A percentile compares a stretch with the other conserved stretches of the same genome.
phyloP scores from a whole-genome alignment of 1,284 basidiomycete species.

The Prillingera fragicola region DNA sequence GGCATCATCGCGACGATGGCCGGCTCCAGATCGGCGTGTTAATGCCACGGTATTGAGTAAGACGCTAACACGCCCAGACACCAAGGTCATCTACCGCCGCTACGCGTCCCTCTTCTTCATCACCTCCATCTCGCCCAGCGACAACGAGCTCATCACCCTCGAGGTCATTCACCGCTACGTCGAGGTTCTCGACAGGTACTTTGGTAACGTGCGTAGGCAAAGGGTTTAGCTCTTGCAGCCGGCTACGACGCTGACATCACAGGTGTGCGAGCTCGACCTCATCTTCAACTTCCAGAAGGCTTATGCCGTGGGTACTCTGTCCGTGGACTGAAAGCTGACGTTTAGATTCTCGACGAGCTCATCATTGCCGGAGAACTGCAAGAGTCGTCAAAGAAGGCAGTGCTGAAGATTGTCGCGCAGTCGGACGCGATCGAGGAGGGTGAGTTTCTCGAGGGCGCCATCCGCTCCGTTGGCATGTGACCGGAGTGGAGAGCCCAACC shows the following conservation, averaged over 20 bases:
- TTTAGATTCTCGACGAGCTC: constrained; percentile 88
- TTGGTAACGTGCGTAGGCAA: constrained; percentile 77
- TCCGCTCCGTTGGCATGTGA: no score
- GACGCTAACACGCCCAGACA: constrained; percentile 54
- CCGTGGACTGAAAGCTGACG: not conserved
- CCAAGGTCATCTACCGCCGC: constrained; percentile 93
- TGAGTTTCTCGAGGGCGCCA: constrained; percentile 35
- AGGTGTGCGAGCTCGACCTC: constrained; percentile 94
- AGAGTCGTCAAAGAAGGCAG: constrained; percentile 97
- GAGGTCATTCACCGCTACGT: constrained; percentile 99
- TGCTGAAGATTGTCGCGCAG: constrained; percentile 67
- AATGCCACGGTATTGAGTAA: no score
- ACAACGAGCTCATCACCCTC: constrained; percentile 88
- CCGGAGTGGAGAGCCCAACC: no score
- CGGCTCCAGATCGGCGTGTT: no score
- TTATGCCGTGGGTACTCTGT: constrained; percentile 61
- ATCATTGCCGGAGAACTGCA: constrained; percentile 98
- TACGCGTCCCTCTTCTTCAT: constrained; percentile 99
- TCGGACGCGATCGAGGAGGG: constrained; percentile 52
- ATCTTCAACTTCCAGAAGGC: constrained; percentile 99
- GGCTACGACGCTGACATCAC: constrained; percentile 7
- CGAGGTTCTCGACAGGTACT: constrained; percentile 97
- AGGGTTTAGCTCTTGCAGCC: not conserved
- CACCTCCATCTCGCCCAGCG: constrained; percentile 76
- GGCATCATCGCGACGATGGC: no score